These are phyloP conservation scores for Paraphaeosphaeria sporulosa DNA, from an alignment of 2,329 filamentous ascomycete genomes.

Conservation along the genomic window DNA sequence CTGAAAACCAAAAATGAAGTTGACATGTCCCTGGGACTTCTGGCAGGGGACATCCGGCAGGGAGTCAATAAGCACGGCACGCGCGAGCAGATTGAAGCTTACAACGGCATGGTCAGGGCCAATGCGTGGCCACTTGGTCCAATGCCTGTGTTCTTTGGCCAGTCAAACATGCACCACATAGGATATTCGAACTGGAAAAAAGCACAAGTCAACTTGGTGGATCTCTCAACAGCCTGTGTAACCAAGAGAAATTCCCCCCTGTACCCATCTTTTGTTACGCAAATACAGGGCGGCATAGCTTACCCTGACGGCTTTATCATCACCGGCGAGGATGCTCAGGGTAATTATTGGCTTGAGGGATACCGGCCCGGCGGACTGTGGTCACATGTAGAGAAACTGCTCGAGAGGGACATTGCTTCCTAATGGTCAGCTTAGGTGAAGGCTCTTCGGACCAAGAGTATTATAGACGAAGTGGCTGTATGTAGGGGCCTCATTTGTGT, in stretches of 20 bases:
- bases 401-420: neutral
- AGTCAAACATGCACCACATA: constrained; percentile 4
- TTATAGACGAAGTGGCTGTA: neutral
- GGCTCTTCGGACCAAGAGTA: neutral
- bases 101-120: neutral
- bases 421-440: neutral
- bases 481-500: no score
- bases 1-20: neutral
- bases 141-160: constrained; percentile 4
- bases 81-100: constrained; percentile 5
- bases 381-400: constrained; percentile 5
- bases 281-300: constrained; percentile 10
- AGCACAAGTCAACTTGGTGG: neutral
- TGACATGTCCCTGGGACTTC: neutral
- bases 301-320: constrained; percentile 14
- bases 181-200: constrained; percentile 10
- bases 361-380: constrained; percentile 11
- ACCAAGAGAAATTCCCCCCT: constrained; percentile 1
- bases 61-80: constrained; percentile 7
- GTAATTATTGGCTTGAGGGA: constrained; percentile 14
- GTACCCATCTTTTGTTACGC: constrained; percentile 12
- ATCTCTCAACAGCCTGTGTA: constrained; percentile 1
- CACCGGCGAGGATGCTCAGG: constrained; percentile 5
- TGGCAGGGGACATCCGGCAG: neutral
- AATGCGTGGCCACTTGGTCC: constrained; percentile 6